Percentiles rank a stretch among this genome's conserved stretches.
These are phyloP conservation scores for Castanea sativa DNA, from an alignment of 306 rosid genomes.

Conservation along the genomic window DNA sequence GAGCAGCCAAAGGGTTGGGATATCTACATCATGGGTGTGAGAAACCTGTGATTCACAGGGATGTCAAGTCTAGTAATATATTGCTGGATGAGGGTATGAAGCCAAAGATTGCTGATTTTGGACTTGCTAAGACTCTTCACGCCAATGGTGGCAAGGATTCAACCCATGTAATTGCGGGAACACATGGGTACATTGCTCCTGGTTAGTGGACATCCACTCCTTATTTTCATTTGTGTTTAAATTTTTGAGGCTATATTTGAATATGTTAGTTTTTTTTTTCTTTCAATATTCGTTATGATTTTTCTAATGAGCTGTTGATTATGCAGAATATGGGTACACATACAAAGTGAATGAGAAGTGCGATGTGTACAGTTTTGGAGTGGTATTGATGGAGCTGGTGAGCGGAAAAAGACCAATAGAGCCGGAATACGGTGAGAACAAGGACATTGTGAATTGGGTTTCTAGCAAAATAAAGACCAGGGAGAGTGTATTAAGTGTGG, in stretches of 20 bases:
- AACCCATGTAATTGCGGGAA: conserved; percentile 80
- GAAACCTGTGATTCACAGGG: conserved; percentile 80
- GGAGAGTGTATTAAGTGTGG: conserved; percentile 40
- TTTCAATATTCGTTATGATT: background rate
- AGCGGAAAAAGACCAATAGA: conserved; percentile 80
- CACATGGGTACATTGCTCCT: conserved; percentile 94
- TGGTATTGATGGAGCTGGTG: conserved; percentile 84
- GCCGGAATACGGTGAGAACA: conserved; percentile 68
- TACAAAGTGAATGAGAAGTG: conserved; percentile 85
- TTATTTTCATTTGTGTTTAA: background rate
- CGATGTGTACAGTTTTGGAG: conserved; percentile 93
- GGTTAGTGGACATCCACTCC: conserved; percentile 39
- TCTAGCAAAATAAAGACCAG: conserved; percentile 47
- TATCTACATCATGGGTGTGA: conserved; percentile 83
- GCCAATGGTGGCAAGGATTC: conserved; percentile 48
- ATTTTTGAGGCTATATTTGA: background rate
- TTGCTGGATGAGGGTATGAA: conserved; percentile 81
- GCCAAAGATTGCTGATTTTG: conserved; percentile 92
- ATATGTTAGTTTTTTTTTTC: background rate
- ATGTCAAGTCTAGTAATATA: conserved; percentile 89
- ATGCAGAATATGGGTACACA: conserved; percentile 81
- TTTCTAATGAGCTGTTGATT: conserved; percentile 1
- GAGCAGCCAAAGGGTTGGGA: conserved; percentile 92
- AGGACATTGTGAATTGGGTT: conserved; percentile 81
- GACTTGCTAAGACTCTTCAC: conserved; percentile 77